Evolutionary conservation across 1,139 yeast genomes (phyloP), one percentile per base, ranked within the genome.

Genomic region (Starmera stellimalicola): DNA sequence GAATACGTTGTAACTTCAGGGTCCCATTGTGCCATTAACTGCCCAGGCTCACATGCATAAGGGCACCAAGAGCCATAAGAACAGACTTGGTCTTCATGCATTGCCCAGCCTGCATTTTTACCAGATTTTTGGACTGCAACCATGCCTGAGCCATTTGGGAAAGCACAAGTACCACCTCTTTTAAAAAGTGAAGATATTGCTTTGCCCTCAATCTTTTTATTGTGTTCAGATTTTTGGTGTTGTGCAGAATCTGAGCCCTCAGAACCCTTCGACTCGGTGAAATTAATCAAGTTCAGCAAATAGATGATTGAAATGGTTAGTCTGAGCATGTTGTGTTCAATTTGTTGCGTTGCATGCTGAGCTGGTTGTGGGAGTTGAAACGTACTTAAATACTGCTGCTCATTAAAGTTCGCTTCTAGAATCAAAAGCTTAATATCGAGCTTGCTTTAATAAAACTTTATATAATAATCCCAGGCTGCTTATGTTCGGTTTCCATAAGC

Each of bases 31-130:
- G 76, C 83, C 77, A 79, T 75, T 37, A 83, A 57, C 54, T 80
- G 71, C 41, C 94, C 94, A 33, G 94, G 81, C 26, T 85, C 76
- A 52, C 94, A 83, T 23, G 95, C 95, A 53, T 80, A 85, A 26
- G 93, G 93, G 58, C 95, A 85, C 70, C 78, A 81, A 27, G 68
- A 63, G 17, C 93, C 94, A 26, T 80, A 65, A 8, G 74, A 60
- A 57, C 95, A 85, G 29, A 67, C 54, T 50, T 78, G 82, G 57
- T 83, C 91, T 34, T 77, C 78, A 45, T 81, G 74, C 73, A 82
- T 67, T 36, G 95, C 95, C 94, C 95, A 85, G 24, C 95, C 95
- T 29, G 69, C 88, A 50, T 82, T 81, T 18, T 55, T 45, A 18
- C 73, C 67, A 28, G 58, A 53, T 7, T 69, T 64, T 31, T 84